Base-by-base conservation (phyloP, 495 filamentous ascomycete species). In the Elaphomyces granulatus region DNA sequence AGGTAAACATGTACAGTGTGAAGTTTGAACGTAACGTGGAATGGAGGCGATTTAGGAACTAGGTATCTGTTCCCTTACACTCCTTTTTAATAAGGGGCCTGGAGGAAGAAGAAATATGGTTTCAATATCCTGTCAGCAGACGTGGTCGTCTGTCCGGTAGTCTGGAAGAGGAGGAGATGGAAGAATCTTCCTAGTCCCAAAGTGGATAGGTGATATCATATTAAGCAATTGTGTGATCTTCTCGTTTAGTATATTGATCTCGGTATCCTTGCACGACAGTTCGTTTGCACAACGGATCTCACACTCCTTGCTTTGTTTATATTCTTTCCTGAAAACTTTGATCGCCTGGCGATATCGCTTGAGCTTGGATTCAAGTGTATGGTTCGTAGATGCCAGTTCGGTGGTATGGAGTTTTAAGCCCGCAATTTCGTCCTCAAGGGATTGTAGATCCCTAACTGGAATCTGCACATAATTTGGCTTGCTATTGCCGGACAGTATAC, bases 351-450 rank as follows among this genome's bases (percentile, higher is more conserved):
- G 40, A 15, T 42, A 42, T 30, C 37, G 32, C 7, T 17, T 19
- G 1, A 36, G 10, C 32, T 36, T 42, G 32, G 26, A 26, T 20
- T 42, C 40, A 8, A 42, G 33, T 6, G 40, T 26, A 10, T 20
- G 33, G 33, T 42, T 42, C 33, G 32, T 34, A 18, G 19, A 42
- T 42, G 36, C 40, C 14, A 42, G 21, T 19, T 42, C 40, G 17
- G 37, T 34, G 12, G 37, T 28, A 1, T 26, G 40, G 15, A 42
- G 19, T 19, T 37, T 42, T 4, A 42, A 26, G 2, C 12, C 33
- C 15, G 33, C 30, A 14, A 42, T 15, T 42, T 42, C 40, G 19
- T 12, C 20, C 32, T n/a, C 19, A 12, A 30, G 28, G 8, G 31
- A 36, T 42, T 32, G 15, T 21, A 10, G 32, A 12, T 42, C 40